phyloP scores from a whole-genome alignment of 495 filamentous ascomycete species.

The Annulohypoxylon nitens region DNA sequence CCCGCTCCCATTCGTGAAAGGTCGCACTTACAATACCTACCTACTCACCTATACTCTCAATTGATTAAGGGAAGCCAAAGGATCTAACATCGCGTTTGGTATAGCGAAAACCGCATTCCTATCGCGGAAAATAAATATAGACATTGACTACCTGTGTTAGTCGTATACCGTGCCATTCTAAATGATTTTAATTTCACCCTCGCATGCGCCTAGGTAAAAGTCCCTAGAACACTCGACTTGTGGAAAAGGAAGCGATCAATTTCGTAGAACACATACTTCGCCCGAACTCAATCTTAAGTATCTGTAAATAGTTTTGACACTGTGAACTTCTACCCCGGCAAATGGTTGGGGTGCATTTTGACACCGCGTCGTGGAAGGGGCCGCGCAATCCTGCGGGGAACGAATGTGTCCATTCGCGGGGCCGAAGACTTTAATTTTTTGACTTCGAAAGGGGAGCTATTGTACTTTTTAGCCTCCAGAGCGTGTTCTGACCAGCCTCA shows the following conservation, averaged over 20 bases:
- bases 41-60: too few relatives aligned
- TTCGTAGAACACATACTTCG: constrained; percentile 1
- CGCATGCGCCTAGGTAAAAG: not conserved
- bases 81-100: not conserved
- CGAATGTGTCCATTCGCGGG: not conserved
- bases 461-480: not conserved
- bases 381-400: constrained; percentile 33
- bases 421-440: not conserved
- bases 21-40: too few relatives aligned
- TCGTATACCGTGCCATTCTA: not conserved
- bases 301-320: not conserved
- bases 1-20: too few relatives aligned
- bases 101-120: not conserved
- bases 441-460: not conserved
- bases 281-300: not conserved
- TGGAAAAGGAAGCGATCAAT: not conserved
- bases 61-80: not conserved
- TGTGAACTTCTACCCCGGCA: not conserved
- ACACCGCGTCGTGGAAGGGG: constrained; percentile 16
- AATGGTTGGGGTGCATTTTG: constrained; percentile 9
- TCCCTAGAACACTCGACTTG: not conserved
- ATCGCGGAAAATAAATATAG: not conserved
- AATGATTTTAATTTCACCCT: constrained; percentile 11
- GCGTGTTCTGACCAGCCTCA: constrained; percentile 3
- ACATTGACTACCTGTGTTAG: not conserved